Conservation (phyloP, 345 rosid species). For the Laguncularia racemosa region DNA sequence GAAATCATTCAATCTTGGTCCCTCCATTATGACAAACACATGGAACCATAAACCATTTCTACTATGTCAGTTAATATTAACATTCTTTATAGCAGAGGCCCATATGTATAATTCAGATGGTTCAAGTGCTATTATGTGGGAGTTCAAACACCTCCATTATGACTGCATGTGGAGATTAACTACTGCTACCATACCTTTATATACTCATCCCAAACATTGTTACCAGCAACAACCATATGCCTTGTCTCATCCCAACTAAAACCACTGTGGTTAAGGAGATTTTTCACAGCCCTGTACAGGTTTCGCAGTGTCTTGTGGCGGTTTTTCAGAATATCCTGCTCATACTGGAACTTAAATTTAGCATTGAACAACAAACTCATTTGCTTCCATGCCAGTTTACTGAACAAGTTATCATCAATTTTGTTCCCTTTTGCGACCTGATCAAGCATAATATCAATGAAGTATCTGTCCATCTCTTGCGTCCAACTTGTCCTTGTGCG, state of each 20-base stretch:
- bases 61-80: no score
- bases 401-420: constrained; percentile 64
- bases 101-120: no score
- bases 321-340: constrained; percentile 65
- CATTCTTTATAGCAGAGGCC: no score
- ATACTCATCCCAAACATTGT: constrained; percentile 58
- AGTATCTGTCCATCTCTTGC: constrained; percentile 77
- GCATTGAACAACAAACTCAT: constrained; percentile 60
- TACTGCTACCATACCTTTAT: constrained; percentile 48
- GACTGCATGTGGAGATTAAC: background rate
- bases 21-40: no score
- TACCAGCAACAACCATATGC: constrained; percentile 65
- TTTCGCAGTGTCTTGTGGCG: constrained; percentile 59
- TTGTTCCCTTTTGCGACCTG: constrained; percentile 65
- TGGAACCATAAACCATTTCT: no score
- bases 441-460: constrained; percentile 64
- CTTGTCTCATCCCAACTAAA: constrained; percentile 63
- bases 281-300: constrained; percentile 50
- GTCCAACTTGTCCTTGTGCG: constrained; percentile 80
- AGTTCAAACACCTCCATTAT: no score
- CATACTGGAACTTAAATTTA: constrained; percentile 54
- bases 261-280: constrained; percentile 45
- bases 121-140: no score
- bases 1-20: no score
- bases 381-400: constrained; percentile 78